These are phyloP conservation scores for Neofusicoccum ribis DNA, from an alignment of 2,329 filamentous ascomycete species.

Conservation along the genomic window DNA sequence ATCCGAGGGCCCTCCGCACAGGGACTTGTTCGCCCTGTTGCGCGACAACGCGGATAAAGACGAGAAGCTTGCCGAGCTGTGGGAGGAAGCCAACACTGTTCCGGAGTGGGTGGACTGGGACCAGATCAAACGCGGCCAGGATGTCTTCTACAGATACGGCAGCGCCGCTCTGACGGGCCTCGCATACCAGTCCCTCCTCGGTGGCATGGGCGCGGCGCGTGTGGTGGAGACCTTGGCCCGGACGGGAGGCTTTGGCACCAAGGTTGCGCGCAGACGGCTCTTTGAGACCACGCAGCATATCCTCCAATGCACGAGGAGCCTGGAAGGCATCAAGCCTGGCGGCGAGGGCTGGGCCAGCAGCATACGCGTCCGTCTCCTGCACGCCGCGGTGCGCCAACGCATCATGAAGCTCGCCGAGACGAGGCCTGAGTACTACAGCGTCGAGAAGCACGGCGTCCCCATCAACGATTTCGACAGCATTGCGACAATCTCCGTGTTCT, in stretches of 20 bases:
- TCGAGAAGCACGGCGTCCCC: conserved; percentile 61
- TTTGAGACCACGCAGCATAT: conserved; percentile 76
- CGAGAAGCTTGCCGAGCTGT: conserved; percentile 58
- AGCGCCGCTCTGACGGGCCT: conserved; percentile 64
- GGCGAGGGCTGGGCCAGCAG: conserved; percentile 66
- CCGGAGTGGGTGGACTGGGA: conserved; percentile 78
- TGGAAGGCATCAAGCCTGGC: conserved; percentile 66
- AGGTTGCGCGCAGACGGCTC: conserved; percentile 65
- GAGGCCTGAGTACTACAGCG: conserved; percentile 63
- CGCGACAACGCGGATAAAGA: conserved; percentile 59
- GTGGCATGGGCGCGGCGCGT: conserved; percentile 70
- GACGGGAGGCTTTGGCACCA: conserved; percentile 71
- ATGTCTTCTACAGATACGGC: conserved; percentile 76
- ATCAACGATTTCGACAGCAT: conserved; percentile 77
- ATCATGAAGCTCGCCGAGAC: conserved; percentile 61
- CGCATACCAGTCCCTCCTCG: conserved; percentile 65
- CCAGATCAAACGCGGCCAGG: conserved; percentile 71
- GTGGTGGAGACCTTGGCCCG: conserved; percentile 73
- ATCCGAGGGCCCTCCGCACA: conserved; percentile 34
- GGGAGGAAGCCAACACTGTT: conserved; percentile 65
- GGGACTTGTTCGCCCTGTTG: conserved; percentile 66
- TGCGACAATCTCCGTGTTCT: conserved; percentile 71
- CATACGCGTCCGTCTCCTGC: conserved; percentile 68
- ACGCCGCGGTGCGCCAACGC: conserved; percentile 65
- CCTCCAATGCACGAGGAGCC: conserved; percentile 66